phyloP scores from a whole-genome alignment of 768 basidiomycete genomes.

The Trametopsis cervina region DNA sequence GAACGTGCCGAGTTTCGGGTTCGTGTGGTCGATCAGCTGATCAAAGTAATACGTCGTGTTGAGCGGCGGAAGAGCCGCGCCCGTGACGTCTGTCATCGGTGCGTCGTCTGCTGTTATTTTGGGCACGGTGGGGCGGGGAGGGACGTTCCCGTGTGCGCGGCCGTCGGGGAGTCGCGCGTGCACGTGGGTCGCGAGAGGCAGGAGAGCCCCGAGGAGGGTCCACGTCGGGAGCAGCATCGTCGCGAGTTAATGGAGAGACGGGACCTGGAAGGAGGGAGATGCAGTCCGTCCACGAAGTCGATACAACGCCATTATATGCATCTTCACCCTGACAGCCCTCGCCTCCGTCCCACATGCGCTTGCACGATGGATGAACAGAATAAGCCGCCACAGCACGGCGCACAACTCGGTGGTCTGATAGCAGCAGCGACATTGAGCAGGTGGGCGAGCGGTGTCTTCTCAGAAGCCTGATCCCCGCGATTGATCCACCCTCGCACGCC shows the following conservation, averaged over 20 bases:
- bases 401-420: neutral
- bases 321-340: neutral
- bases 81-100: constrained; percentile 19
- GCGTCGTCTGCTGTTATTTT: constrained; percentile 11
- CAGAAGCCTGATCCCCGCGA: neutral
- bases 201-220: neutral
- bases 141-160: constrained; percentile 2
- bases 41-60: constrained; percentile 46
- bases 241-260: neutral
- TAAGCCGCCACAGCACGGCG: neutral
- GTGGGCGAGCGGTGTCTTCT: neutral
- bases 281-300: neutral
- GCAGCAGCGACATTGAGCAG: neutral
- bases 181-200: neutral
- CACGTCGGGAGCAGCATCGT: neutral
- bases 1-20: constrained; percentile 66
- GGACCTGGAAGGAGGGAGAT: neutral
- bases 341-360: neutral
- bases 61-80: constrained; percentile 23
- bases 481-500: no score
- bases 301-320: neutral
- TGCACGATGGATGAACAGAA: neutral
- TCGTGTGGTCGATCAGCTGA: constrained; percentile 42
- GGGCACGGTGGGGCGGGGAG: constrained; percentile 17
- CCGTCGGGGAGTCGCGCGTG: constrained; percentile 7